A percentile compares a stretch with the other conserved stretches of the same genome.
These are phyloP conservation scores for Hydnomerulius pinastri DNA, from an alignment of 768 basidiomycete genomes.

Conservation along the genomic window DNA sequence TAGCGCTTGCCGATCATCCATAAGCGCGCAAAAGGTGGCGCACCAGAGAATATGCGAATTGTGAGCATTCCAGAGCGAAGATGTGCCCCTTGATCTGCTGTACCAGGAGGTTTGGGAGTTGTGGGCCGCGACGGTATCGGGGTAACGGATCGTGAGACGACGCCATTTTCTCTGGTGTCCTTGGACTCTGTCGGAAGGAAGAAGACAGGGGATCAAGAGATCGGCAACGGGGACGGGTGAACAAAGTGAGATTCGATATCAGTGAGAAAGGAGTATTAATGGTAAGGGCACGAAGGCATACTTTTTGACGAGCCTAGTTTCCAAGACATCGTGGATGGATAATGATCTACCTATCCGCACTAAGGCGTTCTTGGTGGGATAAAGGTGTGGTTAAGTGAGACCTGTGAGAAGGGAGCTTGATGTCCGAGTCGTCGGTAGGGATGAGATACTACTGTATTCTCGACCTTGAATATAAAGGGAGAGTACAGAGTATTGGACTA, in stretches of 20 bases:
- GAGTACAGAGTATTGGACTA: too few species aligned
- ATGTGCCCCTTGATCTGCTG: conserved; percentile 49
- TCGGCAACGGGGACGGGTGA: conserved; percentile 6
- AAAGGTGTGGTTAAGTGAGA: neutral
- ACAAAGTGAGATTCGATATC: conserved; percentile 25
- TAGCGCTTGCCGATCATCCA: conserved; percentile 6
- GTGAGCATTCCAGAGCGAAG: conserved; percentile 91
- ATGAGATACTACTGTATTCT: neutral
- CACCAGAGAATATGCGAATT: conserved; percentile 93
- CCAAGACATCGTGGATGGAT: conserved; percentile 52
- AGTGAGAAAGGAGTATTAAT: neutral
- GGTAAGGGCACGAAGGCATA: conserved; percentile 8
- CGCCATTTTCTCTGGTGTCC: conserved; percentile 69
- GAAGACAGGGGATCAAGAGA: conserved; percentile 6
- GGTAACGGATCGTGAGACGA: conserved; percentile 75
- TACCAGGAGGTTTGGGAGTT: conserved; percentile 63
- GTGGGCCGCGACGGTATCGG: conserved; percentile 82
- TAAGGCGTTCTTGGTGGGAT: neutral
- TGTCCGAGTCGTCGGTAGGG: neutral
- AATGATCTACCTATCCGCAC: neutral
- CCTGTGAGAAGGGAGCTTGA: conserved; percentile 1
- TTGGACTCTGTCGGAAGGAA: conserved; percentile 52
- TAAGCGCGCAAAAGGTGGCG: conserved; percentile 26
- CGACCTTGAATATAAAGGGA: neutral
- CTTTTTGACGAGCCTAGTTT: conserved; percentile 47